phyloP scores from a whole-genome alignment of 805 yeast species.

The Hanseniaspora mollemarum region DNA sequence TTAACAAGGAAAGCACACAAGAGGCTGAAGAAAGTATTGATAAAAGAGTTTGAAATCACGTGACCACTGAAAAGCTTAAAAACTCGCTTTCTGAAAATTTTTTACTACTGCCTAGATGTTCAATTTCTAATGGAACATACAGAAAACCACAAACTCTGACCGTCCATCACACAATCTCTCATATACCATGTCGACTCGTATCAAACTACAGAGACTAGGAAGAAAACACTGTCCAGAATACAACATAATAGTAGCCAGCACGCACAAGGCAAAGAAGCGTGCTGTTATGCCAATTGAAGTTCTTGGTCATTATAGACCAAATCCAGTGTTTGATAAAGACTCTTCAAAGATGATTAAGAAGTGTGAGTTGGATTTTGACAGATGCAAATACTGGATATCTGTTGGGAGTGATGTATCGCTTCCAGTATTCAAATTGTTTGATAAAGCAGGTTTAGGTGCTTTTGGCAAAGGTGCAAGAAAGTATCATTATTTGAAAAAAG shows the following conservation, averaged over 20 bases:
- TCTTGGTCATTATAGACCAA: slow-evolving; percentile 83
- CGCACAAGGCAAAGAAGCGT: slow-evolving; percentile 49
- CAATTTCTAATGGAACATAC: too few species aligned
- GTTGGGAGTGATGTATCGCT: slow-evolving; percentile 94
- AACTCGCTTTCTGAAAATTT: background rate
- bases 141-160: background rate
- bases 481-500: slow-evolving; percentile 3
- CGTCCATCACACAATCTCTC: too few species aligned
- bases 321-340: slow-evolving; percentile 56
- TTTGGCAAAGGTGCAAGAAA: slow-evolving; percentile 21
- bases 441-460: slow-evolving; percentile 52
- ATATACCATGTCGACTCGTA: slow-evolving; percentile 33
- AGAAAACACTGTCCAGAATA: slow-evolving; percentile 76
- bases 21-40: background rate
- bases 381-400: slow-evolving; percentile 93
- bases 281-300: slow-evolving; percentile 88
- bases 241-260: slow-evolving; percentile 80
- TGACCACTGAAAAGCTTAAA: background rate
- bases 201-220: slow-evolving; percentile 87
- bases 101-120: too few species aligned
- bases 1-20: background rate
- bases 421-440: slow-evolving; percentile 62
- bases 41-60: too few species aligned
- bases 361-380: slow-evolving; percentile 65
- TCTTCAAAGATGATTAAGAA: slow-evolving; percentile 39